These are phyloP conservation scores for Beauveria sp. DNA, from an alignment of 2,329 filamentous ascomycete species.

Conservation along the genomic window DNA sequence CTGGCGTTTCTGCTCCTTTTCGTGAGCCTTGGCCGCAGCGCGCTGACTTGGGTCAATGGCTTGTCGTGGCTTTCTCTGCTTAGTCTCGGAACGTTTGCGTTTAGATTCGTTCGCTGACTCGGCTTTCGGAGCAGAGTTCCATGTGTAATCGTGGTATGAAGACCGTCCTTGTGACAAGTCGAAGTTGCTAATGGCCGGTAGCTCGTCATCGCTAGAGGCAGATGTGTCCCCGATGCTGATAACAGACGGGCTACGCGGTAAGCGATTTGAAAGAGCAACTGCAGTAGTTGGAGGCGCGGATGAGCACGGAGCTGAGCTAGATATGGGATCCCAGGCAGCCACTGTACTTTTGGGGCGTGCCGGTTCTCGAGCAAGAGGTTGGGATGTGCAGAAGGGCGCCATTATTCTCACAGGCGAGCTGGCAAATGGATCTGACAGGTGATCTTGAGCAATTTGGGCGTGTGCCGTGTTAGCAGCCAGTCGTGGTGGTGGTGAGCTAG, in stretches of 20 bases:
- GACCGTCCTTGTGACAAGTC: constrained; percentile 21
- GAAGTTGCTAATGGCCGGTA: constrained; percentile 40
- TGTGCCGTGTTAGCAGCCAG: neutral
- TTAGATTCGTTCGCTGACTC: constrained; percentile 21
- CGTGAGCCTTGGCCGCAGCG: constrained; percentile 40
- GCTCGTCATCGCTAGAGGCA: constrained; percentile 37
- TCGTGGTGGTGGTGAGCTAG: constrained; percentile 24
- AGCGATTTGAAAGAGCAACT: constrained; percentile 25
- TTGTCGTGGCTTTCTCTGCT: neutral
- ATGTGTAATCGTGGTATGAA: neutral
- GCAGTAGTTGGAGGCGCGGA: constrained; percentile 13
- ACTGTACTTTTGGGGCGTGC: neutral
- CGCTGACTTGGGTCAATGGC: constrained; percentile 24
- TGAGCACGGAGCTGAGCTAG: constrained; percentile 39
- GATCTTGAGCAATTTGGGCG: neutral
- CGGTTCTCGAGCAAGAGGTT: neutral
- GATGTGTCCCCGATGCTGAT: constrained; percentile 31
- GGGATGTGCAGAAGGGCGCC: neutral
- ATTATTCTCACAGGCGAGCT: constrained; percentile 12
- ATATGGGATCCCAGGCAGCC: constrained; percentile 42
- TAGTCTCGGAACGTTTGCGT: neutral
- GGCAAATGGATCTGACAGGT: neutral
- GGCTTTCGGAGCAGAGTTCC: constrained; percentile 13
- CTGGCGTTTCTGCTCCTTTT: constrained; percentile 46
- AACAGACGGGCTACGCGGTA: constrained; percentile 16